These are phyloP conservation scores for Thymus mandschuricus DNA, from an alignment of 257 asterid genomes.

Conservation along the genomic window DNA sequence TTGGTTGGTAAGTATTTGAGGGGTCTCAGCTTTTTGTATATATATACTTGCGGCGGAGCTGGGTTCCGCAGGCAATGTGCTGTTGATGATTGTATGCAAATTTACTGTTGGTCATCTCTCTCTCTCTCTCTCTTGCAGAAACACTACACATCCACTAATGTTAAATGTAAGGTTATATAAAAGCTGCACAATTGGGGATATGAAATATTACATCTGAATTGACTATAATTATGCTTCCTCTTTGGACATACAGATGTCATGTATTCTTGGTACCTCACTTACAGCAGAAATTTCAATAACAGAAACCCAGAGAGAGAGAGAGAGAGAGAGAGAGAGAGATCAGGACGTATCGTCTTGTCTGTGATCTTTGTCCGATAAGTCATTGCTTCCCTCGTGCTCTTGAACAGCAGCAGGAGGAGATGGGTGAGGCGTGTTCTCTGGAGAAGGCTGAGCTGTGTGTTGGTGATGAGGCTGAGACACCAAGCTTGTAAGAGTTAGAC, in stretches of 20 bases:
- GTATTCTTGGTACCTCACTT: not conserved
- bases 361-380: conserved; percentile 39
- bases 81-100: conserved; percentile 16
- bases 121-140: not conserved
- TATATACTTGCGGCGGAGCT: conserved; percentile 34
- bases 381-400: conserved; percentile 50
- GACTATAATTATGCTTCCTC: conserved; percentile 12
- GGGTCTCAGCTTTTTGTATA: conserved; percentile 47
- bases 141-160: not conserved
- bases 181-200: conserved; percentile 19
- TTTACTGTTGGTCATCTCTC: not conserved
- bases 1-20: conserved; percentile 32
- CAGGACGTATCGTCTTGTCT: conserved; percentile 39
- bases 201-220: conserved; percentile 11
- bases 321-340: not conserved
- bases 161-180: not conserved
- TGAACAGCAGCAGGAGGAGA: conserved; percentile 35
- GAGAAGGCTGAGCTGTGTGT: conserved; percentile 36
- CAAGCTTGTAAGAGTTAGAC: conserved; percentile 84
- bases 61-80: conserved; percentile 22
- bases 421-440: conserved; percentile 38
- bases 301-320: not conserved
- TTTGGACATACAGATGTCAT: conserved; percentile 4
- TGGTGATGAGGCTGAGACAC: conserved; percentile 57
- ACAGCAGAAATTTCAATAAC: conserved; percentile 7